phyloP scores from a whole-genome alignment of 2,329 filamentous ascomycete species.

The Niveomyces coronatus region DNA sequence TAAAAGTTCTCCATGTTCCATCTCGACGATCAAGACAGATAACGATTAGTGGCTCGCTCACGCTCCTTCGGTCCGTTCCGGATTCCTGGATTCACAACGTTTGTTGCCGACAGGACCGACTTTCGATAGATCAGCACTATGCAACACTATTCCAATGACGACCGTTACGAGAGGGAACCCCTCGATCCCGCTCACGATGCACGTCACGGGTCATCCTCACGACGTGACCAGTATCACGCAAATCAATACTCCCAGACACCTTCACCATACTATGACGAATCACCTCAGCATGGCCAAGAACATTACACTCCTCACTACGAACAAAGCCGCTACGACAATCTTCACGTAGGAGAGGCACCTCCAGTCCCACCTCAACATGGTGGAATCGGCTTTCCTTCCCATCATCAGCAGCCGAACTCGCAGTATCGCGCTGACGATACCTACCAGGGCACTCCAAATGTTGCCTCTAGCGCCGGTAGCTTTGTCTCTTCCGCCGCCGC shows the following conservation, averaged over 20 bases:
- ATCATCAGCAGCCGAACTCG: constrained; percentile 11
- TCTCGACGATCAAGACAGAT: no score
- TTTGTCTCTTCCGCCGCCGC: constrained; percentile 46
- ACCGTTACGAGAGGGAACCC: constrained; percentile 26
- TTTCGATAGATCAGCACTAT: constrained; percentile 14
- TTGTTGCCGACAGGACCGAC: neutral
- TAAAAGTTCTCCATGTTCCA: no score
- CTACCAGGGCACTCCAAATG: constrained; percentile 22
- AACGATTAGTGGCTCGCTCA: neutral
- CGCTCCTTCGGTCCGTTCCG: neutral
- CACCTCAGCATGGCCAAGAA: constrained; percentile 8
- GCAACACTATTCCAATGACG: constrained; percentile 21
- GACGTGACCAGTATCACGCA: constrained; percentile 1
- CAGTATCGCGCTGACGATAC: constrained; percentile 13
- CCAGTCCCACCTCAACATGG: constrained; percentile 14
- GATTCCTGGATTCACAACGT: neutral
- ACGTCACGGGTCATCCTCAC: constrained; percentile 9
- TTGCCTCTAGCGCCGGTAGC: constrained; percentile 58
- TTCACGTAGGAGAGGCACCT: neutral
- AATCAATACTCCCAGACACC: constrained; percentile 4
- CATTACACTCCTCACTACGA: constrained; percentile 5
- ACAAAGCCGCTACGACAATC: constrained; percentile 5
- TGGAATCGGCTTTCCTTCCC: constrained; percentile 16
- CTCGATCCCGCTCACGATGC: constrained; percentile 17
- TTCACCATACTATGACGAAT: constrained; percentile 19